Evolutionary conservation across 78 protist genomes (phyloP).

Genomic region (Neovahlkampfia damariscottae): DNA sequence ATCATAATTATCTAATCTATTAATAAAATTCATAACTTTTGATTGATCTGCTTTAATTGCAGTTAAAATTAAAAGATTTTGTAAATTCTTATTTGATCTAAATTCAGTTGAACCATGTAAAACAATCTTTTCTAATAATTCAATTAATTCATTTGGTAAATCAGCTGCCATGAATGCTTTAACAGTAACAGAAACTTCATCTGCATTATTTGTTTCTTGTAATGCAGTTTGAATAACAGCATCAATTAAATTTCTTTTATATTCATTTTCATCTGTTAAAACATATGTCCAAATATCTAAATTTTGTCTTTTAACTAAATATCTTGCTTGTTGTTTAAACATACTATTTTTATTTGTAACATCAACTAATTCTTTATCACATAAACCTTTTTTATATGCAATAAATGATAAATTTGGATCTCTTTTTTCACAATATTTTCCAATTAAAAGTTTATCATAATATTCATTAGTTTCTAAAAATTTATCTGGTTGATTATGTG

Average conservation of each 20-base stretch:
- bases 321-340: constrained; percentile 93
- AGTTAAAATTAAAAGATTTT: constrained; percentile 95
- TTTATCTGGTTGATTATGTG: constrained; percentile 73
- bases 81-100: constrained; percentile 79
- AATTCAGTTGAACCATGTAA: constrained; percentile 73
- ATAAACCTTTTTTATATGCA: constrained; percentile 51
- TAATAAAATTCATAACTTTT: constrained; percentile 91
- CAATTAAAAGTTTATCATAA: constrained; percentile 38
- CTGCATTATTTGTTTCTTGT: constrained; percentile 78
- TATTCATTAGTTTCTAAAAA: constrained; percentile 78
- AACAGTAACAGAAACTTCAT: constrained; percentile 91
- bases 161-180: constrained; percentile 97
- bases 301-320: constrained; percentile 89
- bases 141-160: constrained; percentile 95
- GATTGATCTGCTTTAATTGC: constrained; percentile 90
- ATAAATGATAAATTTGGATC: constrained; percentile 74
- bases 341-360: constrained; percentile 87
- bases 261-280: constrained; percentile 69
- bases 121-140: constrained; percentile 97
- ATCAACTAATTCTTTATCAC: constrained; percentile 90
- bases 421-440: constrained; percentile 91
- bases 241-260: constrained; percentile 62
- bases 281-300: constrained; percentile 92
- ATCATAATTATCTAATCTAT: constrained; percentile 91
- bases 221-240: constrained; percentile 95